A percentile compares a stretch with the other conserved stretches of the same genome.
Evolutionary conservation across 2,329 filamentous ascomycete genomes (phyloP).

Genomic region (Exophiala sp.): DNA sequence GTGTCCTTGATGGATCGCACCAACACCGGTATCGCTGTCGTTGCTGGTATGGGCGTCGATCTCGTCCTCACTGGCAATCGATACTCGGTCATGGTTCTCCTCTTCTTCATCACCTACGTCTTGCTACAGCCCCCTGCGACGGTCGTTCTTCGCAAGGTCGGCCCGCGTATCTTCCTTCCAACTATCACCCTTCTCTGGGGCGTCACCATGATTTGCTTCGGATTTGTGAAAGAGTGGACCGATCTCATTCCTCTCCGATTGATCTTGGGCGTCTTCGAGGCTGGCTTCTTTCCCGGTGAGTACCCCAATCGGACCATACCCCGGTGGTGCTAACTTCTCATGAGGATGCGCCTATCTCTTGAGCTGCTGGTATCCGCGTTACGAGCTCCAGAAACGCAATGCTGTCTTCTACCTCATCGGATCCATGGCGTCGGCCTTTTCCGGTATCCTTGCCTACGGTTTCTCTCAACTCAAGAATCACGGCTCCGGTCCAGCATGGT

Average conservation of each 20-base stretch:
- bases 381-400: conserved; percentile 36
- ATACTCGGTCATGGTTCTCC: conserved; percentile 61
- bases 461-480: conserved; percentile 37
- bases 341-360: conserved; percentile 65
- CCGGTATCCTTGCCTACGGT: conserved; percentile 35
- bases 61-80: conserved; percentile 25
- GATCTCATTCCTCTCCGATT: conserved; percentile 28
- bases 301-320: not conserved
- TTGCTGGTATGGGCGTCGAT: conserved; percentile 53
- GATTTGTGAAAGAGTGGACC: conserved; percentile 21
- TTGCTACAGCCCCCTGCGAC: conserved; percentile 70
- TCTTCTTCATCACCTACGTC: conserved; percentile 73
- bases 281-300: conserved; percentile 62
- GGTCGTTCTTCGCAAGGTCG: conserved; percentile 63
- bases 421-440: conserved; percentile 43
- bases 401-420: conserved; percentile 51
- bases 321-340: conserved; percentile 30
- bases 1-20: conserved; percentile 75
- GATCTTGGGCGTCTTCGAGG: conserved; percentile 64
- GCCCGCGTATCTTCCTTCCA: conserved; percentile 38
- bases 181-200: conserved; percentile 29
- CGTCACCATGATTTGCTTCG: conserved; percentile 37
- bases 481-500: conserved; percentile 22
- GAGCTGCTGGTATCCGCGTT: conserved; percentile 66
- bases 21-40: conserved; percentile 67